Percentiles rank a stretch among this genome's conserved stretches.
These are phyloP conservation scores for Sordariomycetes sp. DNA, from an alignment of 2,329 filamentous ascomycete species.

Conservation along the genomic window DNA sequence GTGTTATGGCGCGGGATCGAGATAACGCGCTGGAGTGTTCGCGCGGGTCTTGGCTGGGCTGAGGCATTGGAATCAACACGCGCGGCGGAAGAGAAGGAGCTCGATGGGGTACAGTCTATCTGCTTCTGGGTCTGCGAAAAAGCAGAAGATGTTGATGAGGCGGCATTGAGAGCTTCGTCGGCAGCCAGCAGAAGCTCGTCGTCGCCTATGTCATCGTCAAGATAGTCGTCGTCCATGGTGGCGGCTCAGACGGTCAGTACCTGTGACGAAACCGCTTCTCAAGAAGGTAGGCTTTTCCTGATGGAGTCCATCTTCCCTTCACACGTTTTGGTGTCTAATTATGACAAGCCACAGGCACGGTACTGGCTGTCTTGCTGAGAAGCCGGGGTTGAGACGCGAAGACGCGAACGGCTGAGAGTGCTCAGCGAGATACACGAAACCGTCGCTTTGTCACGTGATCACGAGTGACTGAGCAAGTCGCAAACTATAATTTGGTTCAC, in stretches of 20 bases:
- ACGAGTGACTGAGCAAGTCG: background rate
- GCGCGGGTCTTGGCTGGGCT: background rate
- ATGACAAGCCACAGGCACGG: background rate
- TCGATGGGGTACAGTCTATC: background rate
- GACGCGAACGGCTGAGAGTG: background rate
- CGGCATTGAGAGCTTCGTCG: constrained; percentile 25
- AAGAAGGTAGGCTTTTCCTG: background rate
- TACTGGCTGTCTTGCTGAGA: background rate
- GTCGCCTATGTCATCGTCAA: constrained; percentile 50
- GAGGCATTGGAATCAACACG: background rate
- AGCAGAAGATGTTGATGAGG: background rate
- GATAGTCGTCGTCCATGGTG: constrained; percentile 39
- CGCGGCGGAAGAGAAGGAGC: background rate
- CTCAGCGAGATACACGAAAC: background rate
- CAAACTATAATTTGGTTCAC: background rate
- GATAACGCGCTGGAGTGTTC: constrained; percentile 1
- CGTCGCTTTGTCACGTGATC: constrained; percentile 2
- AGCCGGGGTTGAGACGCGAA: background rate
- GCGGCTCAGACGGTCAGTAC: background rate
- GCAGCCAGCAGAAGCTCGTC: constrained; percentile 51
- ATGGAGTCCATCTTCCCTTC: background rate
- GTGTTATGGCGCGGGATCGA: constrained; percentile 7
- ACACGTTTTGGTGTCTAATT: background rate
- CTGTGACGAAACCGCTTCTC: background rate
- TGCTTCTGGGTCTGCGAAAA: constrained; percentile 9